Conservation (phyloP, 2,329 filamentous ascomycete species). For the Ceratocystis diversiconidia region DNA sequence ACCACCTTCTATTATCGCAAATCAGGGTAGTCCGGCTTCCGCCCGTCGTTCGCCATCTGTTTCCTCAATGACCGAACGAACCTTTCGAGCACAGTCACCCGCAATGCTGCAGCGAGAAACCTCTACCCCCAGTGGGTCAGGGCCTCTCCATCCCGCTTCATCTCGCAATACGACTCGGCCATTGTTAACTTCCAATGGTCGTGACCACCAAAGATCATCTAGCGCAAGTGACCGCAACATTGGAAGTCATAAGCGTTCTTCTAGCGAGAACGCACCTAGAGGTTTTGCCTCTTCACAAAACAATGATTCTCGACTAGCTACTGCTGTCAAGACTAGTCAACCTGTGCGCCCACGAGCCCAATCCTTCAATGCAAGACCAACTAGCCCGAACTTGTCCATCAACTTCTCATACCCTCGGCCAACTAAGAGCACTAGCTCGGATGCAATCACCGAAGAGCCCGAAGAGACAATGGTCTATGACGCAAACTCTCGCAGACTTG, state of each 20-base stretch:
- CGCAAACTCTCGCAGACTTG: slow-evolving; percentile 50
- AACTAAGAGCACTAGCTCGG: slow-evolving; percentile 30
- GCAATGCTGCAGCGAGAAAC: slow-evolving; percentile 30
- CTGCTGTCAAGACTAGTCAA: slow-evolving; percentile 3
- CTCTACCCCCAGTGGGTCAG: slow-evolving; percentile 30
- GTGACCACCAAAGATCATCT: slow-evolving; percentile 19
- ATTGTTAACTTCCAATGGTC: not conserved
- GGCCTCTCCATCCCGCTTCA: not conserved
- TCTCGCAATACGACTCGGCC: not conserved
- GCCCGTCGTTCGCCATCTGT: slow-evolving; percentile 55
- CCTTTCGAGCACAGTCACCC: slow-evolving; percentile 67
- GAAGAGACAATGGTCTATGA: slow-evolving; percentile 44
- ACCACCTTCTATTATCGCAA: not conserved
- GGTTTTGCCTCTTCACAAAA: slow-evolving; percentile 32
- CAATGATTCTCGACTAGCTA: slow-evolving; percentile 26
- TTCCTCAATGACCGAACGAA: slow-evolving; percentile 76
- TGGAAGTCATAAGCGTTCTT: slow-evolving; percentile 32
- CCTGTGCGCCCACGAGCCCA: slow-evolving; percentile 32
- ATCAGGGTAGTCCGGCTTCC: not conserved
- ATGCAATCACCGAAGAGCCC: slow-evolving; percentile 24
- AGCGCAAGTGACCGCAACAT: slow-evolving; percentile 32
- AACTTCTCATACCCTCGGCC: slow-evolving; percentile 45
- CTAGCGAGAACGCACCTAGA: slow-evolving; percentile 31
- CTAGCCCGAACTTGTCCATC: slow-evolving; percentile 38
- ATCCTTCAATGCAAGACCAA: slow-evolving; percentile 29